Conservation (phyloP, 768 basidiomycete genomes). For the Hemileccinum impolitum region DNA sequence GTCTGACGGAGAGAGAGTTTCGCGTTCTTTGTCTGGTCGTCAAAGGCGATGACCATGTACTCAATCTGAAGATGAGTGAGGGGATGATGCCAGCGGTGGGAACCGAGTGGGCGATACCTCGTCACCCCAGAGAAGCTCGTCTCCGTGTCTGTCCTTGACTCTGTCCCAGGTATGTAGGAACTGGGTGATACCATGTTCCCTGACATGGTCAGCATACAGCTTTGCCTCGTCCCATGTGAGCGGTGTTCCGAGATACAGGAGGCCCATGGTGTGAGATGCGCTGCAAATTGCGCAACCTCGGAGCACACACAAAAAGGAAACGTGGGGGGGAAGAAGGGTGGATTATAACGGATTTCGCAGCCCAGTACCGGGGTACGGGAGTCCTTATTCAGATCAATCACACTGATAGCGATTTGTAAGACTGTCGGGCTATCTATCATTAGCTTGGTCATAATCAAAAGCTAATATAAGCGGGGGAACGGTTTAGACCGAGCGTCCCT, state of each 20-base stretch:
- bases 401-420: slow-evolving; percentile 19
- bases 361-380: too few species aligned
- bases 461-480: too few species aligned
- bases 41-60: slow-evolving; percentile 90
- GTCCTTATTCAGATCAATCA: slow-evolving; percentile 18
- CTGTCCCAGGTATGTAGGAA: slow-evolving; percentile 92
- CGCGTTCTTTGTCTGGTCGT: slow-evolving; percentile 74
- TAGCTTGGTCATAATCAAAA: too few species aligned
- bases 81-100: slow-evolving; percentile 1
- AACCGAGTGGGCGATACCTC: slow-evolving; percentile 57
- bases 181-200: slow-evolving; percentile 90
- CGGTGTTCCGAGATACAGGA: slow-evolving; percentile 90
- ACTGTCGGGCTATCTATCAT: not conserved
- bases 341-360: slow-evolving; percentile 3
- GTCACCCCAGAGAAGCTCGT: slow-evolving; percentile 96
- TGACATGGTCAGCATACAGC: slow-evolving; percentile 83
- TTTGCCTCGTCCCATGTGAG: slow-evolving; percentile 89
- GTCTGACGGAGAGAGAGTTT: slow-evolving; percentile 91
- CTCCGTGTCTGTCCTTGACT: slow-evolving; percentile 85
- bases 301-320: not conserved
- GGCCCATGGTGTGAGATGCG: slow-evolving; percentile 61
- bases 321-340: too few species aligned
- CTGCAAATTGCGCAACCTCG: slow-evolving; percentile 13
- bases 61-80: slow-evolving; percentile 62
- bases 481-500: not conserved